Evolutionary conservation across 345 rosid species (phyloP), one percentile per base, ranked within the genome.

Genomic region (Sonneratia caseolaris): DNA sequence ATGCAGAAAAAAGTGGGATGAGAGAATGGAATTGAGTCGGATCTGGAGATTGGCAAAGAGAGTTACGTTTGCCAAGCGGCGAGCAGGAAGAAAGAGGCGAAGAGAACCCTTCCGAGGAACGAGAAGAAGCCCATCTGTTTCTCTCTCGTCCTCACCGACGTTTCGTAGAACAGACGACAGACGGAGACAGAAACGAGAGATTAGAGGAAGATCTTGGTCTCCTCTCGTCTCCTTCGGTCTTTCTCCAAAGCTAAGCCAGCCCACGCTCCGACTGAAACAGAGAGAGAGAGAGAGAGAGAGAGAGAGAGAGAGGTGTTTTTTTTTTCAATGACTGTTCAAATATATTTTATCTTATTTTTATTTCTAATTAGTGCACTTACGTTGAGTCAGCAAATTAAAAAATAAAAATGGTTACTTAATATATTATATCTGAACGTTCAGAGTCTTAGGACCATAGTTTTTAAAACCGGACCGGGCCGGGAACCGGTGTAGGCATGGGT

Each of bases 41-140:
- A 77, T 75, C 81, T 81, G 24, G 51, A 47, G 51, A 40, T 4
- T 4, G 15, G n/a, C 27, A 72, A 8, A 47, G 51, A 56, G 40
- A 49, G 65, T 75, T 65, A 92, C 97, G 89, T 90, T 80, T 91
- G 95, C 93, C 95, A 89, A 72, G 97, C 93, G 69, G 97, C 89
- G 82, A 92, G 95, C 76, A 90, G 85, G 81, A 92, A 92, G 75
- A 90, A 74, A 69, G 97, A 92, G 74, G 98, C 90, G 75, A 92
- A 90, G 73, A 92, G 91, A 75, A 92, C 89, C 78, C 98, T 83
- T 72, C 98, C 98, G 62, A 86, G 90, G 68, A 92, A 92, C 48
- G 97, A 92, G 84, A 82, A 82, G 86, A 90, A 92, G 73, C 98
- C 98, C 98, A 92, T 92, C 38, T 68, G 72, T 78, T 43, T 62